Conservation (phyloP, 805 yeast species). For the Yarrowia sp. region DNA sequence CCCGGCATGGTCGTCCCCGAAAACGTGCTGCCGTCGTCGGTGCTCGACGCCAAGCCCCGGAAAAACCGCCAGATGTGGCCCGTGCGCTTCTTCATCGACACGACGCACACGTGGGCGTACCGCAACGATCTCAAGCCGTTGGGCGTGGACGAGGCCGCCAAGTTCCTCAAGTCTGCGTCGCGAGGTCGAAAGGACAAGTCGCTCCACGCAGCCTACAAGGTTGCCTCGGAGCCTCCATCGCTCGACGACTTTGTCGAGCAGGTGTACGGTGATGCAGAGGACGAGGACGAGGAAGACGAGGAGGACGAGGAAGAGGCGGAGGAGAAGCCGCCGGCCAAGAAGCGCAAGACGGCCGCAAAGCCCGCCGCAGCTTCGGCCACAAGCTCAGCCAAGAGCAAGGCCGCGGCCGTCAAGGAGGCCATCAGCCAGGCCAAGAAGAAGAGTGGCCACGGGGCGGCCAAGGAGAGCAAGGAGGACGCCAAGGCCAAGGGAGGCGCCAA, state of each 20-base stretch:
- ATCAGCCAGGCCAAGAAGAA: neutral
- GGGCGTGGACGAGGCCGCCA: slow-evolving; percentile 44
- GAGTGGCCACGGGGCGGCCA: too few relatives aligned
- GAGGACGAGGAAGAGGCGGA: slow-evolving; percentile 38
- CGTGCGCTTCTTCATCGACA: slow-evolving; percentile 70
- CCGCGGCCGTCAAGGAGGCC: neutral
- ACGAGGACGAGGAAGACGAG: slow-evolving; percentile 37
- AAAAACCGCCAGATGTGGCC: slow-evolving; percentile 49
- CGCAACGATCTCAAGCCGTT: slow-evolving; percentile 51
- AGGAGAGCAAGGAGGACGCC: too few relatives aligned
- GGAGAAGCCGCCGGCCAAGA: slow-evolving; percentile 24
- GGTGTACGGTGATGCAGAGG: slow-evolving; percentile 38
- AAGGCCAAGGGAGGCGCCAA: neutral
- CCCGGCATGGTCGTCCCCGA: slow-evolving; percentile 62
- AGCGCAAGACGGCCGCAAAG: slow-evolving; percentile 5
- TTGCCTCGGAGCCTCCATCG: slow-evolving; percentile 53
- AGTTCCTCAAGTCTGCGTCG: slow-evolving; percentile 37
- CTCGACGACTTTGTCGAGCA: slow-evolving; percentile 49
- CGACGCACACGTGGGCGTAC: slow-evolving; percentile 67
- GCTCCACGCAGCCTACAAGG: slow-evolving; percentile 51
- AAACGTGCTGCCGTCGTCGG: slow-evolving; percentile 31
- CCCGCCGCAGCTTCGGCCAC: neutral
- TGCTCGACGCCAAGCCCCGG: slow-evolving; percentile 39
- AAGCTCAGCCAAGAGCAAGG: slow-evolving; percentile 6
- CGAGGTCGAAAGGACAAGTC: slow-evolving; percentile 46